Evolutionary conservation across 805 yeast genomes (phyloP), one percentile per base, ranked within the genome.

Genomic region (Pichia kluyveri): DNA sequence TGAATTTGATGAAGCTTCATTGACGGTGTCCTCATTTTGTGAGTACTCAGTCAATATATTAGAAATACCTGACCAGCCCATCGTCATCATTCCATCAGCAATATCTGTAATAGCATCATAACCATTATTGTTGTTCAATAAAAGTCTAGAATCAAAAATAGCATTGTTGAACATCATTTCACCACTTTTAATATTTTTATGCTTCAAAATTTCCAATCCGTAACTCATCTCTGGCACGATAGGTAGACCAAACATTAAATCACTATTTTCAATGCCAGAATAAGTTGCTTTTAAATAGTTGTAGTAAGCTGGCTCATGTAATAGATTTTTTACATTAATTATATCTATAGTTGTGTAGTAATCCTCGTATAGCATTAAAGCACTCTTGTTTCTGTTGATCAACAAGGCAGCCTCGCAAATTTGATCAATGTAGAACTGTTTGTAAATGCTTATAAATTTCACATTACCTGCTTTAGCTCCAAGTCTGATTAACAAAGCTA

Each of bases 211-310:
- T 8, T 65, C 58, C 11, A 82, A 53, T 0, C 86, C 83, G 50
- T 72, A 72, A 0, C 69, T 69, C 7, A 87, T 56, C 0, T 80
- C 67, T 1, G 83, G 75, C 19, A 72, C 68, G 14, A 75, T 72
- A 0, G 90, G 87, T 10, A 86, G 62, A 0, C 95, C 95, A 54
- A 72, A 71, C 6, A 76, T 59, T 38, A 86, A 62, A 59, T 88
- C 96, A 3, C 70, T 66, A 48, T 83, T 88, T 44, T 75, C 79
- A 4, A 88, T 67, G 0, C 71, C 59, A 6, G 69, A 66, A 59
- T 82, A 86, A 1, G 83, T 67, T 0, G 49, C 41, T 4, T 63
- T 46, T 26, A 70, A 47, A 40, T 45, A 19, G 3, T 49, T 49
- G 19, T 59, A 57, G 17, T 51, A 46, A 1, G 41, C 43, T 5